Evolutionary conservation across 805 yeast genomes (phyloP), one percentile per base, ranked within the genome.

Genomic region (Yarrowia osloensis): DNA sequence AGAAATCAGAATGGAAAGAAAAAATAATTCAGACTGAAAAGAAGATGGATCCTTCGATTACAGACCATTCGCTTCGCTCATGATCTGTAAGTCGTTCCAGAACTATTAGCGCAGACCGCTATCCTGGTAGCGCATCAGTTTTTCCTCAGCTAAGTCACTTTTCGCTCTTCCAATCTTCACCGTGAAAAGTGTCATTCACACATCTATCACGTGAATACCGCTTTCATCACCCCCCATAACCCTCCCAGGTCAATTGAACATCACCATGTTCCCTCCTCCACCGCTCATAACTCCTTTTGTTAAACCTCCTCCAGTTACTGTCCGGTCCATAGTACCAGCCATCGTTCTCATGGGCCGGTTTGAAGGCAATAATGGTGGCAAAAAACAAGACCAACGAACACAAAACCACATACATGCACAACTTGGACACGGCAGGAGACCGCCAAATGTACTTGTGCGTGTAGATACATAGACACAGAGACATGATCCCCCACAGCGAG

Each of bases 381-480:
- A 61, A 61, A 33, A 46, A 44, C 42, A 42, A 21, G 22, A 31
- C 44, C 29, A 61, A 12, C 12, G 66, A 44, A 15, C 31, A 21
- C 52, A 61, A 4, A 21, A 35, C 39, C 24, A 61, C 66, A n/a
- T 44, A 33, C 66, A 61, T 44, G 44, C 66, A 61, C 49, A 61
- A 19, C n/a, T 33, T 61, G 11, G 54, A 42, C 4, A 28, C n/a
- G 13, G 22, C 29, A 17, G 44, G 44, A 17, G 26, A 39, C 24
- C 54, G n/a, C 49, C 52, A 59, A 5, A 44, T 33, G 54, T 4
- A 44, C n/a, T 21, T 22, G 33, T 61, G 66, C 22, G 66, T 61
- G 42, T 61, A 61, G 6, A 33, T 26, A 28, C 66, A 61, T 13
- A 61, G 54, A 61, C 31, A 22, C 6, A 61, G 22, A 3, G 44